Evolutionary conservation across 129 eudicot species (phyloP).

Genomic region (Arctium minus): DNA sequence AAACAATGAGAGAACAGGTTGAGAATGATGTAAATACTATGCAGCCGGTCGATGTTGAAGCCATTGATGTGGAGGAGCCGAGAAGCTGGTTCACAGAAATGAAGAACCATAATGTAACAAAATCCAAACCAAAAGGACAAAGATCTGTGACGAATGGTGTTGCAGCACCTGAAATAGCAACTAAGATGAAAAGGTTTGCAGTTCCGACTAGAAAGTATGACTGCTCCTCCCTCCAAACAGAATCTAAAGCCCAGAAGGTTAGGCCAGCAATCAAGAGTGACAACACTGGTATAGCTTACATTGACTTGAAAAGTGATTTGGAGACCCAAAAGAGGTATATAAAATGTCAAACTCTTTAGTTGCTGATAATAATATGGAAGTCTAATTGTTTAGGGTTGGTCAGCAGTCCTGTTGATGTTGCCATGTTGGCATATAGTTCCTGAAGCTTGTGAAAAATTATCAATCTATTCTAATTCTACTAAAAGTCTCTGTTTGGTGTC

Average conservation of each 20-base stretch:
- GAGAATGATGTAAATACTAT: slow-evolving; percentile 26
- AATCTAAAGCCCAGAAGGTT: slow-evolving; percentile 20
- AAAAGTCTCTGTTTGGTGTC: neutral
- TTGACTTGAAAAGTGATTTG: slow-evolving; percentile 40
- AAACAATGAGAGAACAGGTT: slow-evolving; percentile 47
- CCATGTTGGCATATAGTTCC: neutral
- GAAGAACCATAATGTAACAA: slow-evolving; percentile 37
- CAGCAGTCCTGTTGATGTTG: neutral
- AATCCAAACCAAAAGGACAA: slow-evolving; percentile 16
- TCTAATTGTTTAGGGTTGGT: neutral
- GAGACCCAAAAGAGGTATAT: slow-evolving; percentile 49
- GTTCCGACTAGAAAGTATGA: slow-evolving; percentile 22
- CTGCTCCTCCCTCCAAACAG: slow-evolving; percentile 18
- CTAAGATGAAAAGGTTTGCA: slow-evolving; percentile 16
- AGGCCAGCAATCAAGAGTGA: slow-evolving; percentile 25
- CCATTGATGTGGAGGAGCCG: slow-evolving; percentile 27
- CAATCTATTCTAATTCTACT: neutral
- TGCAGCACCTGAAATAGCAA: slow-evolving; percentile 16
- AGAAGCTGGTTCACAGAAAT: slow-evolving; percentile 22
- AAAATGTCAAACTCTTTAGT: neutral
- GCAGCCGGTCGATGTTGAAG: slow-evolving; percentile 30
- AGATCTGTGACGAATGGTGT: slow-evolving; percentile 29
- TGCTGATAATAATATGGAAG: neutral
- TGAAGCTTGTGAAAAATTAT: neutral
- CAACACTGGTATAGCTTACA: slow-evolving; percentile 23